Evolutionary conservation across 2,329 filamentous ascomycete genomes (phyloP), one percentile per base, ranked within the genome.

Genomic region (Sporothrix schenckii): DNA sequence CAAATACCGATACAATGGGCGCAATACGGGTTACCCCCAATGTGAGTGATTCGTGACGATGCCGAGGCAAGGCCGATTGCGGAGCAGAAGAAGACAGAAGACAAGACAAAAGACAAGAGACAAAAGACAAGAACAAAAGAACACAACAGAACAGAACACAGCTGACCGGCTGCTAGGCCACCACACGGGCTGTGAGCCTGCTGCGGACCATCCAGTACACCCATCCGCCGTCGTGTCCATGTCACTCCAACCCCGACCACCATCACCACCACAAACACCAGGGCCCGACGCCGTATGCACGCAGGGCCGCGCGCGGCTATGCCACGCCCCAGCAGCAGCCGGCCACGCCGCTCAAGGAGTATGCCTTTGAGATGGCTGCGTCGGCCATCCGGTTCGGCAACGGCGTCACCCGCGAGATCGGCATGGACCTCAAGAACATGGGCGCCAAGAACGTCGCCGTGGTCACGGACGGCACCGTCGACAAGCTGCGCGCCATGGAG

Each of bases 291-390:
- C 84, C 84, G 27, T 84, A 82, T 70, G 79, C 77, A 39, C 74
- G 81, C 63, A 77, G 79, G 72, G 77, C 74, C 71, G 80, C 74
- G 74, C 80, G 87, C 47, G 83, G 83, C 66, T 89, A 87, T 79
- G 93, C 92, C n/a, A 94, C 92, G 0, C 92, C 94, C 0, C 82
- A 91, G 39, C 90, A 93, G 76, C 81, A 85, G 10, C 86, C 87
- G 41, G 41, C 41, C 41, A 44, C 41, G 2, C 87, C 89, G 74
- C 87, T 93, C 77, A 97, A 96, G 79, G 95, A 99, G 80, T 99
- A 99, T 82, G 95, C 95, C 16, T 99, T 99, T 78, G 95, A 99
- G 80, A 97, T 99, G 94, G 95, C 95, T 0, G 93, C 95, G 1
- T 97, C 92, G 0, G 92, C 91, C 39, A 97, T 99, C 77, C 89